Percentiles rank a stretch among this genome's conserved stretches.
These are phyloP conservation scores for Dioszegia hungarica DNA, from an alignment of 768 basidiomycete genomes.

Conservation along the genomic window DNA sequence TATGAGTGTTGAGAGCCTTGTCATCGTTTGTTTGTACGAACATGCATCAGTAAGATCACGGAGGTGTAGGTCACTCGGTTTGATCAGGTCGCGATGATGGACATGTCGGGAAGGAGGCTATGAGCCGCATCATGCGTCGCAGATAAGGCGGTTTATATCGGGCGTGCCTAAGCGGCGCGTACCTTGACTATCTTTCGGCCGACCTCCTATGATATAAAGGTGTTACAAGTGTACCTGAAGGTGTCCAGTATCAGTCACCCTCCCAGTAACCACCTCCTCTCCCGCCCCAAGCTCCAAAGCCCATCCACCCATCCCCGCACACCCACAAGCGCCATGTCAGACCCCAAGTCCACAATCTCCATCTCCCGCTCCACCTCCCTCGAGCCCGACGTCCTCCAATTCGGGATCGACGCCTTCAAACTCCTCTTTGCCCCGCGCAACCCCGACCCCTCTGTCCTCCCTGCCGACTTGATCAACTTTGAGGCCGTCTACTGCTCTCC, in stretches of 20 bases:
- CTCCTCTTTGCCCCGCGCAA: background rate
- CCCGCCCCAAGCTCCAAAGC: background rate
- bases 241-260: too few relatives aligned
- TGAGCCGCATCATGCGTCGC: too few relatives aligned
- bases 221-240: too few relatives aligned
- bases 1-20: background rate
- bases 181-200: too few relatives aligned
- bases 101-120: too few relatives aligned
- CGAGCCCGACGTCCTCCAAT: background rate
- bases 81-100: too few relatives aligned
- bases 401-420: background rate
- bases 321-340: background rate
- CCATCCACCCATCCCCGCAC: background rate
- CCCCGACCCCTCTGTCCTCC: background rate
- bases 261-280: too few relatives aligned
- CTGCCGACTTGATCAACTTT: background rate
- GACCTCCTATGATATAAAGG: too few relatives aligned
- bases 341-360: background rate
- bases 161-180: too few relatives aligned
- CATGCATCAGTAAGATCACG: background rate
- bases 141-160: too few relatives aligned
- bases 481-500: background rate
- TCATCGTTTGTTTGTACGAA: constrained; percentile 4
- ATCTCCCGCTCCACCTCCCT: background rate
- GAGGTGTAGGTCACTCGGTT: background rate